These are phyloP conservation scores for Leccinellum albellum DNA, from an alignment of 768 basidiomycete species.

Conservation along the genomic window DNA sequence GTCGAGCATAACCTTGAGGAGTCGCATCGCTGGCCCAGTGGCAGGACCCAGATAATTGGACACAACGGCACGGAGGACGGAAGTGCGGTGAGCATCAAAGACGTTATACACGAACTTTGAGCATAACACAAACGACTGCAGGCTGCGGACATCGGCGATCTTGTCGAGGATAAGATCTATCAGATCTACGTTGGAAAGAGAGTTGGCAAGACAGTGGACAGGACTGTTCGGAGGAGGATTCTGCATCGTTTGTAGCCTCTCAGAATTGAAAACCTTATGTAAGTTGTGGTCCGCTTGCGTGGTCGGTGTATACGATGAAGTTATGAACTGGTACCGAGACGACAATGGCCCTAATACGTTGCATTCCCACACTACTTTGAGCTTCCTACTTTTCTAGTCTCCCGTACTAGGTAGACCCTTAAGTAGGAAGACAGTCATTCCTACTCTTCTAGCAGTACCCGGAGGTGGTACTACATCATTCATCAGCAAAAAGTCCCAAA, in stretches of 20 bases:
- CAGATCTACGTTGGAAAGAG: not conserved
- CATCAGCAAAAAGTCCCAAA: too few species aligned
- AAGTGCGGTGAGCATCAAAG: slow-evolving; percentile 8
- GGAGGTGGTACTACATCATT: too few species aligned
- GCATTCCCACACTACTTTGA: too few species aligned
- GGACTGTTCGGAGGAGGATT: not conserved
- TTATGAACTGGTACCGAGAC: too few species aligned
- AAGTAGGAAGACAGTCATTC: too few species aligned
- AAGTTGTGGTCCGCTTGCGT: not conserved
- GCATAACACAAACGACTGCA: slow-evolving; percentile 11
- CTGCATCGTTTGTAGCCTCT: not conserved
- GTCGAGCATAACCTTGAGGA: slow-evolving; percentile 13
- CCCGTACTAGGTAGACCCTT: too few species aligned
- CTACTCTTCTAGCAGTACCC: too few species aligned
- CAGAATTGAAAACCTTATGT: too few species aligned
- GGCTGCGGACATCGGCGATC: not conserved
- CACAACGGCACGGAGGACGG: slow-evolving; percentile 13
- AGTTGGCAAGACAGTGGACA: not conserved
- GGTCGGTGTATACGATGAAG: too few species aligned
- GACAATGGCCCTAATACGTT: too few species aligned
- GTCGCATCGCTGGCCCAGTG: slow-evolving; percentile 9
- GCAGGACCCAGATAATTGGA: slow-evolving; percentile 15
- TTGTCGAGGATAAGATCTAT: not conserved
- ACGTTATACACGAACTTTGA: slow-evolving; percentile 16
- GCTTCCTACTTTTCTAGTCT: too few species aligned